Percentiles rank a stretch among this genome's conserved stretches.
Conservation (phyloP, 176 grass and related monocot genomes). For the Ampelocalamus luodianensis region DNA sequence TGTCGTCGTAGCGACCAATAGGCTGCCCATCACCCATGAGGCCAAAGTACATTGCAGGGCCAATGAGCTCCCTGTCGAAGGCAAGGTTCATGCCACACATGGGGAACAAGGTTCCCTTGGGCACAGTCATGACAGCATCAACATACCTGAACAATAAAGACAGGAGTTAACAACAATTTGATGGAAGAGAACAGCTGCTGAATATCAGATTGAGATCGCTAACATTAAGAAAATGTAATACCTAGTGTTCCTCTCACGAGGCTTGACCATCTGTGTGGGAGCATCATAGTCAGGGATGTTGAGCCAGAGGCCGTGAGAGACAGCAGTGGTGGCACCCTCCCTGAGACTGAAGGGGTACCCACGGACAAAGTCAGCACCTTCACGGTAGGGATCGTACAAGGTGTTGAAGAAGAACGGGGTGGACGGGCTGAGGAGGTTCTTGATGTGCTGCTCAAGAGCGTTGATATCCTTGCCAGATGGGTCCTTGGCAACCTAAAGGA, state of each 20-base stretch:
- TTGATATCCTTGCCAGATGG: conserved; percentile 91
- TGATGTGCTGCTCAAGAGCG: conserved; percentile 91
- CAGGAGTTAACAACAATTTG: background rate
- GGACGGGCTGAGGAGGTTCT: conserved; percentile 77
- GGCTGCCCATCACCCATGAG: conserved; percentile 75
- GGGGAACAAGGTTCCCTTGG: conserved; percentile 74
- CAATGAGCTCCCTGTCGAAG: conserved; percentile 66
- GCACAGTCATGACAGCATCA: conserved; percentile 77
- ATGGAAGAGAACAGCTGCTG: background rate
- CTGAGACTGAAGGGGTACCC: conserved; percentile 93
- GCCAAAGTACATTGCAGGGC: conserved; percentile 86
- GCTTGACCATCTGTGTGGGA: conserved; percentile 89
- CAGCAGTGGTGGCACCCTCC: conserved; percentile 72
- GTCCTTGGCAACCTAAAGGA: conserved; percentile 81
- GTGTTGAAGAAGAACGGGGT: conserved; percentile 97
- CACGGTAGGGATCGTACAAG: conserved; percentile 83
- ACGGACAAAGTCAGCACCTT: conserved; percentile 88
- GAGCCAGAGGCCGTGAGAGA: conserved; percentile 90
- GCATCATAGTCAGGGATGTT: conserved; percentile 99
- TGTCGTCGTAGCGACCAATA: conserved; percentile 73
- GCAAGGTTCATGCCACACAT: conserved; percentile 82
- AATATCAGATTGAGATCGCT: conserved; percentile 3
- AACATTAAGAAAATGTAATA: conserved; percentile 2
- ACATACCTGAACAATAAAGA: conserved; percentile 59
- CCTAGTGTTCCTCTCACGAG: conserved; percentile 86